A percentile compares a stretch with the other conserved stretches of the same genome.
Conservation (phyloP, 352 stramenopile genomes). For the Pythium plurisporium region DNA sequence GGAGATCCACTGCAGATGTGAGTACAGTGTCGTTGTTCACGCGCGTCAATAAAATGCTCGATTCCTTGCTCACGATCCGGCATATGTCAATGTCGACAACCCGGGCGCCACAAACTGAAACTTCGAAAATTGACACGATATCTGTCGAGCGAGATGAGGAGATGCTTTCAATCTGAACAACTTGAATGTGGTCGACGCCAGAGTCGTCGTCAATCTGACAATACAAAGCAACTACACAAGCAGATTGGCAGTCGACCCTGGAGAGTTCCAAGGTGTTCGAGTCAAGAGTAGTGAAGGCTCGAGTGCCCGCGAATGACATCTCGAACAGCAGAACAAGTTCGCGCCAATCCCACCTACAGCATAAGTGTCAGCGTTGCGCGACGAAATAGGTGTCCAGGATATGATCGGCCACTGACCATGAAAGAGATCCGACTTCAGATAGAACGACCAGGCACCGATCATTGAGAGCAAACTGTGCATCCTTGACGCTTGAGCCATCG, state of each 20-base stretch:
- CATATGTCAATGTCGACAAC: not conserved
- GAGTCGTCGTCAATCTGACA: not conserved
- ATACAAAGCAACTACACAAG: not conserved
- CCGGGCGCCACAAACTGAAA: not conserved
- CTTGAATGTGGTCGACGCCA: not conserved
- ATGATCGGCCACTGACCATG: slow-evolving; percentile 11
- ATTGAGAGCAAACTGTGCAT: slow-evolving; percentile 1
- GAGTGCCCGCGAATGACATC: not conserved
- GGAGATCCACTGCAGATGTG: not conserved
- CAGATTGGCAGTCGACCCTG: not conserved
- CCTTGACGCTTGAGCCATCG: slow-evolving; percentile 4
- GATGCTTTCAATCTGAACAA: not conserved
- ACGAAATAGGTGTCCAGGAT: too few relatives aligned
- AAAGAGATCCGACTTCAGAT: slow-evolving; percentile 4
- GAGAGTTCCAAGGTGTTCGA: not conserved
- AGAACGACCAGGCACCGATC: slow-evolving; percentile 19
- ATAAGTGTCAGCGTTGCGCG: too few relatives aligned
- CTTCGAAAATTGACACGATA: not conserved
- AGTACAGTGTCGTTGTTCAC: not conserved
- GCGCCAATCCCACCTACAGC: slow-evolving; percentile 30
- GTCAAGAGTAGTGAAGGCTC: not conserved
- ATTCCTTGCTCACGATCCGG: not conserved
- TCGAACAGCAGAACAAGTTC: slow-evolving; percentile 8
- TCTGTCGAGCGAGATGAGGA: not conserved
- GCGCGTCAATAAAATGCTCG: not conserved